A percentile compares a stretch with the other conserved stretches of the same genome.
Conservation (phyloP, 2,329 filamentous ascomycete genomes). For the Madurella fahalii region DNA sequence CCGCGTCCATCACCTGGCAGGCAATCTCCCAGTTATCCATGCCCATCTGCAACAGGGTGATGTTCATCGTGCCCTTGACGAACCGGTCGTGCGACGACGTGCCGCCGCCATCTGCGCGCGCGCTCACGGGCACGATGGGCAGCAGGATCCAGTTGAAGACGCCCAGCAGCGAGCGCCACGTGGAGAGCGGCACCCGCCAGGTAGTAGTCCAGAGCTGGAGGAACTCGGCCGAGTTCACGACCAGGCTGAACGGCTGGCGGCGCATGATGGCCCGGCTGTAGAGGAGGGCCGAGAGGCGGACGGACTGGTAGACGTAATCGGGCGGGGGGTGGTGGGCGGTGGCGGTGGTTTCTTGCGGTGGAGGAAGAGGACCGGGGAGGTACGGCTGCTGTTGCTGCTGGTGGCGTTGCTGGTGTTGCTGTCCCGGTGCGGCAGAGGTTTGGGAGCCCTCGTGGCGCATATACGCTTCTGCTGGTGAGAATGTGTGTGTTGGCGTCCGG, state of each 20-base stretch:
- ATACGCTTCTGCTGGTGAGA: too few relatives aligned
- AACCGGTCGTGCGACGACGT: slow-evolving; percentile 38
- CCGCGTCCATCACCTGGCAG: slow-evolving; percentile 34
- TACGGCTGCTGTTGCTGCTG: not conserved
- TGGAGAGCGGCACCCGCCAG: slow-evolving; percentile 44
- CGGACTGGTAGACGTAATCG: slow-evolving; percentile 45
- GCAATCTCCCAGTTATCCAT: slow-evolving; percentile 48
- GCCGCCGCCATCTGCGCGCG: too few relatives aligned
- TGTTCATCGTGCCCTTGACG: slow-evolving; percentile 43
- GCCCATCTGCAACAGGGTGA: slow-evolving; percentile 42
- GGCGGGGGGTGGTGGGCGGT: slow-evolving; percentile 24
- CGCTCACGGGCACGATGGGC: slow-evolving; percentile 33
- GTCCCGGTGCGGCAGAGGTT: too few relatives aligned
- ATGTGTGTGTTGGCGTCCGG: not conserved
- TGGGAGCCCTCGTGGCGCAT: too few relatives aligned
- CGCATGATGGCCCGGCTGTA: slow-evolving; percentile 45
- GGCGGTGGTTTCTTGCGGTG: slow-evolving; percentile 6
- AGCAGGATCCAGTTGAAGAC: slow-evolving; percentile 48
- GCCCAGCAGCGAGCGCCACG: slow-evolving; percentile 45
- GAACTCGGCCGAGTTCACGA: slow-evolving; percentile 39
- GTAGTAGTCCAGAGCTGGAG: slow-evolving; percentile 42
- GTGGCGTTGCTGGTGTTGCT: not conserved
- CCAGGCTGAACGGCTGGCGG: slow-evolving; percentile 39
- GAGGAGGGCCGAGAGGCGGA: slow-evolving; percentile 44
- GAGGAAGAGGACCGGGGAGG: not conserved